phyloP scores from a whole-genome alignment of 345 rosid species.

The Eucalyptus melliodora region DNA sequence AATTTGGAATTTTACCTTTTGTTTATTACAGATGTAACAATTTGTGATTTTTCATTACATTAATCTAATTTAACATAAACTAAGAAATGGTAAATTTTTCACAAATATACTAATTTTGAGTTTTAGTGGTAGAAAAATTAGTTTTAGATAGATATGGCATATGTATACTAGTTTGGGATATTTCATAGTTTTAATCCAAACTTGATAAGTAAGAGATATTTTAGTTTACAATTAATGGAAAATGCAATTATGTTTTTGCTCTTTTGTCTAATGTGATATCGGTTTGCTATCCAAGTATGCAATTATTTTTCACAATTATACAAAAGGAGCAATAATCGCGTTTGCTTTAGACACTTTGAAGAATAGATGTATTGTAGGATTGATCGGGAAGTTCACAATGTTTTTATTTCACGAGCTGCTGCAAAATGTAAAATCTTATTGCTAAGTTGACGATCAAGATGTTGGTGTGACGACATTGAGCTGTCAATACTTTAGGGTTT shows the following conservation, averaged over 20 bases:
- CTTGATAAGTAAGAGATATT: neutral
- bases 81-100: no score
- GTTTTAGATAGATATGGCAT: no score
- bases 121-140: no score
- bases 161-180: no score
- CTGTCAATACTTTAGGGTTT: neutral
- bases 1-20: no score
- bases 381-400: neutral
- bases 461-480: neutral
- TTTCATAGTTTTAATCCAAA: no score
- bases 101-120: no score
- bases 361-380: neutral
- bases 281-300: neutral
- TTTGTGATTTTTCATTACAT: rapidly evolving
- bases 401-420: neutral
- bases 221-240: neutral
- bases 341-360: neutral
- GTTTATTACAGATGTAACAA: no score
- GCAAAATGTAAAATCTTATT: neutral
- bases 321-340: neutral
- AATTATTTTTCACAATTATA: neutral
- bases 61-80: rapidly evolving
- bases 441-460: neutral
- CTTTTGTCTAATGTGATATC: neutral
- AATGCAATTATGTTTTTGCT: neutral